A percentile compares a stretch with the other conserved stretches of the same genome.
Evolutionary conservation across 192 early-diverging fungal genomes (phyloP).

Genomic region (Backusella liffmaniae): DNA sequence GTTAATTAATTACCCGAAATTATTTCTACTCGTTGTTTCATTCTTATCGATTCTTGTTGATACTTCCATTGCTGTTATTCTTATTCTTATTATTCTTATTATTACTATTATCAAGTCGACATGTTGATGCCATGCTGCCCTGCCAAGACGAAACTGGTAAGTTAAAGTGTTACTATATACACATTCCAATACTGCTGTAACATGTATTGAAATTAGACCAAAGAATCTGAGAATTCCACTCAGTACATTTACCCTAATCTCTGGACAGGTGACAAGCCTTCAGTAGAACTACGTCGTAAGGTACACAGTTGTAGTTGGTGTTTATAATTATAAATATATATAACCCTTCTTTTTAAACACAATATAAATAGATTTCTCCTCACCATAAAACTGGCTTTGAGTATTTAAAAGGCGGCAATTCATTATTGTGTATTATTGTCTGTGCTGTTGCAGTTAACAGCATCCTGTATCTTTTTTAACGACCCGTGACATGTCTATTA

Average conservation of each 20-base stretch:
- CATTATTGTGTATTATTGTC: background rate
- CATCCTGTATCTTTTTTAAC: background rate
- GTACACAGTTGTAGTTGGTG: background rate
- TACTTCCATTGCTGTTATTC: too few relatives aligned
- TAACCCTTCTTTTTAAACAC: background rate
- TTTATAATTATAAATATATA: background rate
- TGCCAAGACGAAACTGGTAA: background rate
- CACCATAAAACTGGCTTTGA: background rate
- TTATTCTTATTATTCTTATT: background rate
- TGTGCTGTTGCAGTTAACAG: background rate
- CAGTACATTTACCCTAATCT: background rate
- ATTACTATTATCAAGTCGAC: background rate
- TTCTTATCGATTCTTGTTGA: background rate
- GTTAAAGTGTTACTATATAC: background rate
- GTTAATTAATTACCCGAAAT: background rate
- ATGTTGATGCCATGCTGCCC: background rate
- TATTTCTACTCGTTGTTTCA: background rate
- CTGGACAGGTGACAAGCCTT: slow-evolving; percentile 3
- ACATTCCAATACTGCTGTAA: too few relatives aligned
- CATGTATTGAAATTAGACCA: background rate
- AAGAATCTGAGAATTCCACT: background rate
- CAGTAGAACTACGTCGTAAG: background rate
- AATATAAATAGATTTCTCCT: background rate
- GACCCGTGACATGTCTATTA: background rate
- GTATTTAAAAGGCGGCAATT: background rate